Percentiles rank a stretch among this genome's conserved stretches.
These are phyloP conservation scores for Backusella tuberculispora DNA, from an alignment of 192 early-diverging fungal genomes.

Conservation along the genomic window DNA sequence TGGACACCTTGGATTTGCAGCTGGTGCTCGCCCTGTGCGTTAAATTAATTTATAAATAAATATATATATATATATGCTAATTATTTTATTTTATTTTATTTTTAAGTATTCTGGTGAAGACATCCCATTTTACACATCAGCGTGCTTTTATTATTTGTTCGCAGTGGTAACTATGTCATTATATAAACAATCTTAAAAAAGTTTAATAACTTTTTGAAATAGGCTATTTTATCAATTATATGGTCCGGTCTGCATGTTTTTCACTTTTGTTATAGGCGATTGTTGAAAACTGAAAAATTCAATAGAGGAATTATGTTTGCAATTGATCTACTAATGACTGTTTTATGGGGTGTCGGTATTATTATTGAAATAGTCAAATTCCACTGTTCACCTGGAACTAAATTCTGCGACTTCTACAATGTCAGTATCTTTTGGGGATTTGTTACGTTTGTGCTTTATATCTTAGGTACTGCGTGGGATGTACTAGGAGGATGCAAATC, in stretches of 20 bases:
- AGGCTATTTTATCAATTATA: constrained; percentile 35
- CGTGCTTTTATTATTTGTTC: constrained; percentile 40
- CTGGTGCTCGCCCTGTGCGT: constrained; percentile 42
- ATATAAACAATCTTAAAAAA: neutral
- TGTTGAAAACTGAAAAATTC: constrained; percentile 19
- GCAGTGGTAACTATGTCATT: constrained; percentile 27
- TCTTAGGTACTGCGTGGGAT: constrained; percentile 33
- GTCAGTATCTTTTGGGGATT: constrained; percentile 47
- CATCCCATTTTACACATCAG: constrained; percentile 29
- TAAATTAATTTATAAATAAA: neutral
- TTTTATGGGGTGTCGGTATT: constrained; percentile 41
- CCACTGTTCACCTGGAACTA: constrained; percentile 25
- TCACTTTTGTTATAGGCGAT: constrained; percentile 25
- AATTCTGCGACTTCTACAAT: constrained; percentile 47
- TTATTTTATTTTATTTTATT: neutral
- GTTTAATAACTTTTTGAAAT: neutral
- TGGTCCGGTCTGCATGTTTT: constrained; percentile 25
- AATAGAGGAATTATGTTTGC: constrained; percentile 31
- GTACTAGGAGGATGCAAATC: constrained; percentile 25
- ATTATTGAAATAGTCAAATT: constrained; percentile 34
- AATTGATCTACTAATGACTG: constrained; percentile 36
- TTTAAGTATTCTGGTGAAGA: constrained; percentile 25
- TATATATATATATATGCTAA: neutral
- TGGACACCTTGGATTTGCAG: constrained; percentile 43
- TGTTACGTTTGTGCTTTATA: constrained; percentile 32